Base-by-base conservation (phyloP, 495 filamentous ascomycete genomes). In the Neurospora sp. region DNA sequence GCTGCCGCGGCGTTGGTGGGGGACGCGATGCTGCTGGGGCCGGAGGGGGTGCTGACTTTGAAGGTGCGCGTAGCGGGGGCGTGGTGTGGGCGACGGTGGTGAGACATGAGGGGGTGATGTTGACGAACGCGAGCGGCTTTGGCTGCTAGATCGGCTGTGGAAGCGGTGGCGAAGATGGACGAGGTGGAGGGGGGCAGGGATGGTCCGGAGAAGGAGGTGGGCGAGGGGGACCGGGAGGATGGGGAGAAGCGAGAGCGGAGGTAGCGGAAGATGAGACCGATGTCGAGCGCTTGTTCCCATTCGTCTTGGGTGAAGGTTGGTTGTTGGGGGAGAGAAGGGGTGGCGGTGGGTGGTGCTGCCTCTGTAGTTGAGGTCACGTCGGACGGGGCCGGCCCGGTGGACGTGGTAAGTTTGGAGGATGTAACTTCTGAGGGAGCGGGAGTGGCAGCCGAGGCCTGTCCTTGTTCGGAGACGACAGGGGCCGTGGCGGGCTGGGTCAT, bases 251-350 rank as follows among this genome's bases (percentile, higher is more conserved):
- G 92, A 20, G 88, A 90, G 69, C 88, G 87, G 22, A 98, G 88
- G 79, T 94, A 96, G 46, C 90, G 88, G 84, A 97, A 97, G n/a
- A 97, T 90, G 81, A 94, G 91, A 80, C 89, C 89, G 73, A 97
- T 86, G 75, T 97, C 93, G 5, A 97, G 87, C 16, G 94, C 91
- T 42, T 89, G 89, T 78, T 97, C 93, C 94, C 94, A 98, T 79
- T 97, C 94, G 39, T 94, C 91, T 53, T 88, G 86, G 3, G 83
- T 85, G 70, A 88, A 86, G 0, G 79, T 73, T 66, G 14, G 53
- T 66, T 66, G 27, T 16, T 42, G 70, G 12, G 73, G 66, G 7
- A 40, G 12, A 7, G 75, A 73, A 2, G 74, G 69, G 3, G 68
- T 37, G 18, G 75, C 72, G 8, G 59, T 74, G 68, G 70, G 44